These are phyloP conservation scores for Handroanthus guayacan DNA, from an alignment of 257 asterid genomes.

Conservation along the genomic window DNA sequence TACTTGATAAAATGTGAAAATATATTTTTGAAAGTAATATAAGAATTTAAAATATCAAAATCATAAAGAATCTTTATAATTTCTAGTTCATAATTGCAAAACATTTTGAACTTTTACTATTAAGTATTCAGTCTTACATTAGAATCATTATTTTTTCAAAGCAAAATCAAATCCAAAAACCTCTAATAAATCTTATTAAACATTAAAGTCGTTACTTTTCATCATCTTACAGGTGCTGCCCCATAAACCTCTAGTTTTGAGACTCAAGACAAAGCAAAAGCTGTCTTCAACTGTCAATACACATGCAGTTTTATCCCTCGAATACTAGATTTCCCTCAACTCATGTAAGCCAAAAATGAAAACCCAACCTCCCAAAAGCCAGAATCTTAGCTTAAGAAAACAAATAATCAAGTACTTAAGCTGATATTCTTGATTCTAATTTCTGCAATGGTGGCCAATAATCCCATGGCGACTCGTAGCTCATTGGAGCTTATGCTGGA, in stretches of 20 bases:
- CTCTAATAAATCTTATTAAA: too few relatives aligned
- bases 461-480: slow-evolving; percentile 60
- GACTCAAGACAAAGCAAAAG: slow-evolving; percentile 47
- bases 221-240: slow-evolving; percentile 13
- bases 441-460: slow-evolving; percentile 42
- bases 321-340: slow-evolving; percentile 33
- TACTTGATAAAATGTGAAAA: too few relatives aligned
- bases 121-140: too few relatives aligned
- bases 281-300: slow-evolving; percentile 36
- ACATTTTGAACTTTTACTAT: too few relatives aligned
- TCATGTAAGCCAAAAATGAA: slow-evolving; percentile 50
- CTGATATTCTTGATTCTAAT: neutral
- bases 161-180: too few relatives aligned
- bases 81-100: too few relatives aligned
- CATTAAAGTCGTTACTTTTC: neutral
- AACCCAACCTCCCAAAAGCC: slow-evolving; percentile 1
- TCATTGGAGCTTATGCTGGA: slow-evolving; percentile 80
- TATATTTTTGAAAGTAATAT: too few relatives aligned
- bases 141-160: too few relatives aligned
- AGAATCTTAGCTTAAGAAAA: neutral
- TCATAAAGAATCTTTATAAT: too few relatives aligned
- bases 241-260: slow-evolving; percentile 30
- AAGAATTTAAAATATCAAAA: too few relatives aligned
- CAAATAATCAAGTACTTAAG: neutral
- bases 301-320: slow-evolving; percentile 43